Base-by-base conservation (phyloP, 2,329 filamentous ascomycete genomes). In the Nigrospora sphaerica region DNA sequence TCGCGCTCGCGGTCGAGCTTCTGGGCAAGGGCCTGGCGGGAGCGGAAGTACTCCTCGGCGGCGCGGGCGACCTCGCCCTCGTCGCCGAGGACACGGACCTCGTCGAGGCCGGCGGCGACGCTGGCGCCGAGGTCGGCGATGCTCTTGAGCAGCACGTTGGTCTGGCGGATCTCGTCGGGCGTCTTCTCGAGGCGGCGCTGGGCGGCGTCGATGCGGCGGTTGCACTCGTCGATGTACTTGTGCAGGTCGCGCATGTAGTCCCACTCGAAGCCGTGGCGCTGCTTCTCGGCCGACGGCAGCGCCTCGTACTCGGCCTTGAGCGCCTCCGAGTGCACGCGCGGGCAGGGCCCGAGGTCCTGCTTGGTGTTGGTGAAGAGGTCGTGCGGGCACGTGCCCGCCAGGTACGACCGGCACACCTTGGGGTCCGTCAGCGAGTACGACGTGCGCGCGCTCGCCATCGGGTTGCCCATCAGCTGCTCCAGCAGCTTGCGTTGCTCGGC, bases 341-440 rank as follows among this genome's bases (percentile, higher is more conserved):
- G 80, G 62, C 93, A 98, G 1, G 83, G 80, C 3, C 93, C 93
- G 32, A 97, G 80, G 65, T 98, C 93, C 76, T 97, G 91, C 73
- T 96, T 97, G 39, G 93, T 98, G 71, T 98, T 98, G 54, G 92
- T 98, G 78, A 98, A 98, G 62, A 98, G 88, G 64, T 98, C 93
- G 74, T 97, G 92, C 1, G 93, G 93, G 66, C 93, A 98, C 49
- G 88, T 95, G 58, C 93, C 93, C 52, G 81, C 90, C 42, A 98
- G 80, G 67, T 92, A 97, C 16, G 91, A 96, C 46, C 89, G 88
- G 74, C 93, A 98, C 58, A 95, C 88, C 70, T 95, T 96, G 45
- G 87, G 78, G 67, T 97, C 93, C 49, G 83, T 93, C 58, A 98
- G 86, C 53, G 86, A 85, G 57, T 95, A 87, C 35, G 87, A 80